Evolutionary conservation across 108 stramenopile genomes (phyloP), one percentile per base, ranked within the genome.

Genomic region (Skeletonema grethae): DNA sequence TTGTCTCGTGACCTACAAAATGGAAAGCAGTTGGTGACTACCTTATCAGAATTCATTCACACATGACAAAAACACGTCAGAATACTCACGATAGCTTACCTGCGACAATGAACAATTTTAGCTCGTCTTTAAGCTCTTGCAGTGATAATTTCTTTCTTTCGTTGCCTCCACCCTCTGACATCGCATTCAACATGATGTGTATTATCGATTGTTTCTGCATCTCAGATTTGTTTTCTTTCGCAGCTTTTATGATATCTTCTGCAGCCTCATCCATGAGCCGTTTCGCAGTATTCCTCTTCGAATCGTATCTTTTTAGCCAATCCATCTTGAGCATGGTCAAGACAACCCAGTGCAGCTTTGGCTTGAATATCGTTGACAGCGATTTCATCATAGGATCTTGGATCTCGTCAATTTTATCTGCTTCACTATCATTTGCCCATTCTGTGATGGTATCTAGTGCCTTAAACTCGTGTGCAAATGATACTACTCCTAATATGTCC

Each of bases 31-130:
- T 4, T 1, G 41, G 41, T 43, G 41, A 43, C n/a, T 43, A n/a
- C n/a, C 41, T 43, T 2, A 43, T 43, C 10, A 15, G 2, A 43
- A 43, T 43, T 43, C 15, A 43, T 4, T 10, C 15, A 43, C 3
- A 43, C 41, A 43, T 4, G 41, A 15, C 38, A 10, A n/a, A 43
- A 15, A 43, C 41, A 43, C 0, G 41, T 4, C 15, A 43, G 15
- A 43, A 43, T 4, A 43, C 10, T 12, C 7, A 34, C 6, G 34
- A 34, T 34, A 0, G 8, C 38, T 43, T 43, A 43, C 41, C 41
- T 30, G 86, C 86, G 43, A 85, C 10, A 36, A 87, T 30, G 48
- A 87, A 85, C 7, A 82, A 83, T 64, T 85, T 85, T 46, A 85
- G 61, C 70, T 87, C 86, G 62, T 82, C 84, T 28, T 69, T 63